A percentile compares a stretch with the other conserved stretches of the same genome.
Evolutionary conservation across 768 basidiomycete species (phyloP).

Genomic region (Hygrophoropsis aurantiaca): DNA sequence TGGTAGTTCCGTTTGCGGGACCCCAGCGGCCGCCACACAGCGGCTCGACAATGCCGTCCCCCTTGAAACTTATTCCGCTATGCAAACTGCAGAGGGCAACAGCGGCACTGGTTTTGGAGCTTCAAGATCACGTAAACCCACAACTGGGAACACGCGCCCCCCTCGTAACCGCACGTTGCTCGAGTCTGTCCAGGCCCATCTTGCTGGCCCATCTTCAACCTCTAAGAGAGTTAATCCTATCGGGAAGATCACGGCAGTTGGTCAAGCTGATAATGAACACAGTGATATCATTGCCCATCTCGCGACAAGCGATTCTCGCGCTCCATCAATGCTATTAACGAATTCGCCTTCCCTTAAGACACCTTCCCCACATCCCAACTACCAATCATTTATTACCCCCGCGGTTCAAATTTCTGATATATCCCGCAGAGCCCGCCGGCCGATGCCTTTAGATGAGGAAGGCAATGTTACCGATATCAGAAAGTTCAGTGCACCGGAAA

Average conservation of each 20-base stretch:
- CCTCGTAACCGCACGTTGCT: constrained; percentile 43
- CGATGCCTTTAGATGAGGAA: background rate
- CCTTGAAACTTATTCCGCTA: background rate
- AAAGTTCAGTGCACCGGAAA: constrained; percentile 14
- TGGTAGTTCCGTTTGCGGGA: constrained; percentile 1
- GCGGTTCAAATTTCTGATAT: constrained; percentile 2
- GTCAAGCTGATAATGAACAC: too few relatives aligned
- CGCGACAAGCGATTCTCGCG: too few relatives aligned
- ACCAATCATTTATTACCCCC: background rate
- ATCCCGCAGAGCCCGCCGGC: background rate
- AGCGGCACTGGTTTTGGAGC: constrained; percentile 7
- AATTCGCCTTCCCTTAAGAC: too few relatives aligned
- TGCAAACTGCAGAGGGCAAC: constrained; percentile 1
- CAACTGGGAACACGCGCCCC: constrained; percentile 10
- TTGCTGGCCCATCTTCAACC: constrained; percentile 19
- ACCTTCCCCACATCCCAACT: too few relatives aligned
- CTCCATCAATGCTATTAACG: too few relatives aligned
- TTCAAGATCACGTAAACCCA: constrained; percentile 20
- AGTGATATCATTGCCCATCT: too few relatives aligned
- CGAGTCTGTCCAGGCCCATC: constrained; percentile 50
- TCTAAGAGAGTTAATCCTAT: constrained; percentile 4
- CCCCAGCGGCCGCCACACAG: background rate
- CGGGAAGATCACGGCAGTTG: background rate
- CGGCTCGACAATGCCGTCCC: background rate
- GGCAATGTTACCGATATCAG: constrained; percentile 1